phyloP scores from a whole-genome alignment of 805 yeast genomes.

The Lipomyces spencermartinsiae region DNA sequence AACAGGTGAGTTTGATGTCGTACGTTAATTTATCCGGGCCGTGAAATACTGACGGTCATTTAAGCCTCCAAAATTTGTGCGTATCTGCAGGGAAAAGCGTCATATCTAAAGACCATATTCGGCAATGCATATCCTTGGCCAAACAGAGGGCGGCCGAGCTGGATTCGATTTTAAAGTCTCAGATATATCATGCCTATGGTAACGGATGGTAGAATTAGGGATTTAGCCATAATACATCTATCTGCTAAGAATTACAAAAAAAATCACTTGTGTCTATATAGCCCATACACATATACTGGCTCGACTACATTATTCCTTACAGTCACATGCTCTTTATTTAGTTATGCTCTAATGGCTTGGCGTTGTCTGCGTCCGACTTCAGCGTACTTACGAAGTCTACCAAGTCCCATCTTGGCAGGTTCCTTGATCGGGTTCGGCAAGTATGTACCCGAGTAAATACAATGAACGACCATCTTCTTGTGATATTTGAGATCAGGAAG shows the following conservation, averaged over 20 bases:
- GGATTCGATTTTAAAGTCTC: slow-evolving; percentile 8
- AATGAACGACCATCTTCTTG: slow-evolving; percentile 80
- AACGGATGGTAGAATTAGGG: not conserved
- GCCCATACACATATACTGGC: not conserved
- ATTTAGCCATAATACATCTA: not conserved
- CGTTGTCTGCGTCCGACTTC: slow-evolving; percentile 17
- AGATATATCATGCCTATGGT: not conserved
- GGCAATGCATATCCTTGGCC: slow-evolving; percentile 27
- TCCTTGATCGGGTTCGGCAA: slow-evolving; percentile 32
- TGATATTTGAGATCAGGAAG: slow-evolving; percentile 79
- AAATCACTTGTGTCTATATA: not conserved
- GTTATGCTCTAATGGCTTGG: not conserved
- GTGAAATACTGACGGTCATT: not conserved
- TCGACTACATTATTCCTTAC: not conserved
- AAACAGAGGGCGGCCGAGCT: slow-evolving; percentile 27
- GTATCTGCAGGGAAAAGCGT: slow-evolving; percentile 21
- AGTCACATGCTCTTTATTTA: not conserved
- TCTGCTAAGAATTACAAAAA: not conserved
- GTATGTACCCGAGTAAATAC: slow-evolving; percentile 66
- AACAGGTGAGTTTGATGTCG: slow-evolving; percentile 2
- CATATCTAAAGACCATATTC: slow-evolving; percentile 17
- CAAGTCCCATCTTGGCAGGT: slow-evolving; percentile 16
- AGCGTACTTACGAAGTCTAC: slow-evolving; percentile 28
- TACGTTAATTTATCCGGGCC: not conserved
- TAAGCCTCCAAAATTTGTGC: slow-evolving; percentile 9